Conservation (phyloP, 345 rosid genomes). For the Aegle marmelos region DNA sequence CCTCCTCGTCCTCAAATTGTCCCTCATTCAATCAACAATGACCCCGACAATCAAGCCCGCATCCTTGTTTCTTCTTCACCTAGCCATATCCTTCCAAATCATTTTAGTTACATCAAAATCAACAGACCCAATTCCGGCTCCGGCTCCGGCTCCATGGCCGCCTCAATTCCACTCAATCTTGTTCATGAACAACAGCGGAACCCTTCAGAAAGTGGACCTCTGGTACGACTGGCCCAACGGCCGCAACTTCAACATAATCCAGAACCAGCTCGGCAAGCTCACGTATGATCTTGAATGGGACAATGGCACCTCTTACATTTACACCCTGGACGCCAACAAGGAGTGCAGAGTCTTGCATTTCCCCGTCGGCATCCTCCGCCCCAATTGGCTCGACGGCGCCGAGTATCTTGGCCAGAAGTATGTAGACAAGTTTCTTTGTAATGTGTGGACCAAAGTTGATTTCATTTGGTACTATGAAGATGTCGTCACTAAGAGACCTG, state of each 20-base stretch:
- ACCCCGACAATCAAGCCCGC: neutral
- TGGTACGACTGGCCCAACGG: slow-evolving; percentile 73
- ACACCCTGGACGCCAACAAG: slow-evolving; percentile 38
- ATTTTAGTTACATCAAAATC: slow-evolving; percentile 15
- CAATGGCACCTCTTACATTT: slow-evolving; percentile 55
- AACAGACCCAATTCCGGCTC: slow-evolving; percentile 48
- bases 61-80: slow-evolving; percentile 4
- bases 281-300: slow-evolving; percentile 62
- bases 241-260: slow-evolving; percentile 71
- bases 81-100: neutral
- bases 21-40: slow-evolving; percentile 9
- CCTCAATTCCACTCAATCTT: slow-evolving; percentile 55
- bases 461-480: slow-evolving; percentile 68
- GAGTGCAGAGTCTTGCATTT: slow-evolving; percentile 43
- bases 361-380: slow-evolving; percentile 50
- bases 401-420: slow-evolving; percentile 46
- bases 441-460: slow-evolving; percentile 65
- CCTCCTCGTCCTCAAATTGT: neutral
- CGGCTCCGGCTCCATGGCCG: slow-evolving; percentile 56
- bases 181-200: slow-evolving; percentile 57
- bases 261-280: slow-evolving; percentile 53
- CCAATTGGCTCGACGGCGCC: slow-evolving; percentile 65
- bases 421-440: slow-evolving; percentile 53
- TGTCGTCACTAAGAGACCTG: slow-evolving; percentile 58
- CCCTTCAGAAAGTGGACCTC: slow-evolving; percentile 53